Evolutionary conservation across 202 grass and related monocot species (phyloP).

Genomic region (Schoenoplectus tabernaemontani): DNA sequence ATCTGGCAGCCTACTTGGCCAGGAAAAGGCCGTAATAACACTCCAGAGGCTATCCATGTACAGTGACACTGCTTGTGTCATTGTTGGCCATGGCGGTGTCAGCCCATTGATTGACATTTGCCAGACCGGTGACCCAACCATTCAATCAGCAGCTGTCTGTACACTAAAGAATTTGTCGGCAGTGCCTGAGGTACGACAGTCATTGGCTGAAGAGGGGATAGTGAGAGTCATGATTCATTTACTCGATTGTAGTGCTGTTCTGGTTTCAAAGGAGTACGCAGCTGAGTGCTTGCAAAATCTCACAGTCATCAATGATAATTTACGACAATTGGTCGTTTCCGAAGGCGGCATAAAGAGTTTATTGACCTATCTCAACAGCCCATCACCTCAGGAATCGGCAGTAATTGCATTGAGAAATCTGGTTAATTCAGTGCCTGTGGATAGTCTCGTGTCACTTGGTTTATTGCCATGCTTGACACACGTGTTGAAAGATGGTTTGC

Average conservation of each 20-base stretch:
- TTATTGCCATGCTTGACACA: constrained; percentile 57
- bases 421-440: constrained; percentile 31
- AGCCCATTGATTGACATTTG: constrained; percentile 53
- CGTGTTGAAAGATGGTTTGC: constrained; percentile 59
- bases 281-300: constrained; percentile 85
- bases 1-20: constrained; percentile 53
- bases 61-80: constrained; percentile 36
- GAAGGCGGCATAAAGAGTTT: constrained; percentile 65
- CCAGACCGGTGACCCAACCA: constrained; percentile 20
- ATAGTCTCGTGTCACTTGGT: constrained; percentile 50
- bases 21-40: constrained; percentile 78
- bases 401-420: constrained; percentile 67
- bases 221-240: constrained; percentile 70
- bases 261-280: constrained; percentile 70
- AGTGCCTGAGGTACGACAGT: constrained; percentile 53
- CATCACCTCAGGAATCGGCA: constrained; percentile 53
- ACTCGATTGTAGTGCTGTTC: constrained; percentile 42
- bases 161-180: constrained; percentile 72
- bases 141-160: constrained; percentile 48
- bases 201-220: constrained; percentile 63
- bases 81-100: constrained; percentile 65
- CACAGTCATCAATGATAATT: constrained; percentile 46
- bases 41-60: constrained; percentile 78
- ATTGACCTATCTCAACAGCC: constrained; percentile 57
- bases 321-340: constrained; percentile 42